Base-by-base conservation (phyloP, 305 asterid genomes). In the Nicotiana rustica region DNA sequence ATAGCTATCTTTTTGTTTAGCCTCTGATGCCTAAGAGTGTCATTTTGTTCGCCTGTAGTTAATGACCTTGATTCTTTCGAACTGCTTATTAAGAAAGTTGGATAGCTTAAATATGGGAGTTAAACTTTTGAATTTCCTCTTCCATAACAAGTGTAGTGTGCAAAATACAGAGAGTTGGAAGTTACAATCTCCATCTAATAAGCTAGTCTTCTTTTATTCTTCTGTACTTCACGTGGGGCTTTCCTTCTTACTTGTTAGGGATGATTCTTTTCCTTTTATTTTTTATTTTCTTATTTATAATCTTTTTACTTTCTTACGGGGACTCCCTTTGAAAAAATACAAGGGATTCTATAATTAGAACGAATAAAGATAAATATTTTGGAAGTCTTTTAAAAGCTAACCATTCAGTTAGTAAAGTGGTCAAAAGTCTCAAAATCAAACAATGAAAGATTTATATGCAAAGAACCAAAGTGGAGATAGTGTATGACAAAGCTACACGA, bases 391-490 rank as follows among this genome's bases (percentile, higher is more conserved):
- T 47, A 47, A 47, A 71, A 71, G 78, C 61, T 44, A 12, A 44
- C 19, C 60, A 71, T 71, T 71, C 59, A 18, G 57, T 69, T 13
- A 71, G 13, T 19, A 47, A 44, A 71, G 78, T 71, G 13, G 61
- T 71, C 78, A 71, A 21, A 18, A 73, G 59, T 70, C 3, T 41
- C 78, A 44, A 70, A 70, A 38, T 69, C n/a, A 69, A 41, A 69
- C 77, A 69, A 41, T 41, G 77, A 69, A 19, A 31, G 35, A 10
- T 41, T 69, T 69, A 41, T 69, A 6, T 69, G 35, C 77, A 69
- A 69, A 69, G 14, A 38, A 38, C 29, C 57, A 6, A 29, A 3
- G 12, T 8, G 14, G 33, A 19, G 35, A 61, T 57, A 57, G 17
- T 61, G 25, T 62, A 19, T 61, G 25, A 61, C 25, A 61, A 17